phyloP scores from a whole-genome alignment of 352 stramenopile species.

The Pythium aristosporum region DNA sequence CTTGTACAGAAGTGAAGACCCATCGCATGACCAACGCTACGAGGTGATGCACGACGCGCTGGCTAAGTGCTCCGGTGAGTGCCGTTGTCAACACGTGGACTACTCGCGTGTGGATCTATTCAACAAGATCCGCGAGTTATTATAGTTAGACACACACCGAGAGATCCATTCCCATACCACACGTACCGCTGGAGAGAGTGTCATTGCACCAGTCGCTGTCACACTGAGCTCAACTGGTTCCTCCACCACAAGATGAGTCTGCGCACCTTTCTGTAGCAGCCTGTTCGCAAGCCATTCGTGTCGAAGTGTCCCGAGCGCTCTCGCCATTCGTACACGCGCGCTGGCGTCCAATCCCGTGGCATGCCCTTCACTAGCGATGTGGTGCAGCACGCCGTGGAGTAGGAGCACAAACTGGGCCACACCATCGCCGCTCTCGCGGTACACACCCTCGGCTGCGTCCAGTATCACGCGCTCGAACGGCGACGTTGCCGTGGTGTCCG shows the following conservation, averaged over 20 bases:
- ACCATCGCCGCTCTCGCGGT: slow-evolving; percentile 52
- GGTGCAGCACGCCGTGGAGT: slow-evolving; percentile 34
- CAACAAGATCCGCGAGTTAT: no score
- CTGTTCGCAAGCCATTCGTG: slow-evolving; percentile 19
- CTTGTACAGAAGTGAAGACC: slow-evolving; percentile 33
- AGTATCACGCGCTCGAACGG: slow-evolving; percentile 48
- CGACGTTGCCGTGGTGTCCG: not conserved
- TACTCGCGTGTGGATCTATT: not conserved
- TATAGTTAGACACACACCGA: not conserved
- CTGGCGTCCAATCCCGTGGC: not conserved
- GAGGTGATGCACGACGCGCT: slow-evolving; percentile 31
- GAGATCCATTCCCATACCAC: not conserved
- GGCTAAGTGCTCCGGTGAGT: slow-evolving; percentile 37
- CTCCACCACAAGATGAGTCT: slow-evolving; percentile 1
- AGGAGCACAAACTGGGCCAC: slow-evolving; percentile 61
- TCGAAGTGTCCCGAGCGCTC: slow-evolving; percentile 34
- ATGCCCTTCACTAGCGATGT: not conserved
- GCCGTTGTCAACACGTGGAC: slow-evolving; percentile 36
- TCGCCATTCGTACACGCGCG: slow-evolving; percentile 28
- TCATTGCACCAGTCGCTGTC: not conserved
- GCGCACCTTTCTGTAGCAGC: not conserved
- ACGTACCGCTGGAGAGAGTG: not conserved
- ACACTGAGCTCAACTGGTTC: not conserved
- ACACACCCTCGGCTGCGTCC: slow-evolving; percentile 44
- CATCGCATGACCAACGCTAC: slow-evolving; percentile 47